Evolutionary conservation across 768 basidiomycete species (phyloP).

Genomic region (Stropharia rugosoannulata): DNA sequence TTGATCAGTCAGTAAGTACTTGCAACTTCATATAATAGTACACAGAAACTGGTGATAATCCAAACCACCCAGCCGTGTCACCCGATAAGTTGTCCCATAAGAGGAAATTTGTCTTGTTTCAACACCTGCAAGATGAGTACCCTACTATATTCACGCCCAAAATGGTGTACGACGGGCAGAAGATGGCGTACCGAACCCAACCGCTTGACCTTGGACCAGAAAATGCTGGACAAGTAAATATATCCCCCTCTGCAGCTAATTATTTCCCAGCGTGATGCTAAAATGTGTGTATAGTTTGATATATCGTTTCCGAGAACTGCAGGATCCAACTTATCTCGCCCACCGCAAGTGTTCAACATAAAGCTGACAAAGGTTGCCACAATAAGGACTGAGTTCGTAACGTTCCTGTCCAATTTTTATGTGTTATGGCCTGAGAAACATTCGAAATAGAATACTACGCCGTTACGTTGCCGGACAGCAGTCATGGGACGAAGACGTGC

Average conservation of each 20-base stretch:
- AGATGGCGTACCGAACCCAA: constrained; percentile 64
- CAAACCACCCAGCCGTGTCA: constrained; percentile 45
- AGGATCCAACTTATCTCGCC: constrained; percentile 35
- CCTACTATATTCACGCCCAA: constrained; percentile 70
- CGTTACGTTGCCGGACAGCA: constrained; percentile 61
- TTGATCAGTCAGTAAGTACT: constrained; percentile 39
- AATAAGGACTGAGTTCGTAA: constrained; percentile 28
- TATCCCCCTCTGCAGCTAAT: neutral
- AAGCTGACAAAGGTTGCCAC: constrained; percentile 53
- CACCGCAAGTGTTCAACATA: constrained; percentile 66
- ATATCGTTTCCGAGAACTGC: constrained; percentile 47
- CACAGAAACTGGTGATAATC: neutral
- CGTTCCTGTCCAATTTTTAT: neutral
- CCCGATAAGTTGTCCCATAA: constrained; percentile 68
- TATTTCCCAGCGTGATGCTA: too few species aligned
- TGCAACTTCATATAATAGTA: neutral
- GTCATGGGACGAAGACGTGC: constrained; percentile 58
- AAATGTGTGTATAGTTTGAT: constrained; percentile 47
- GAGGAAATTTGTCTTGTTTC: constrained; percentile 69
- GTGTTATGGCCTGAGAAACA: neutral
- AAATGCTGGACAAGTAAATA: constrained; percentile 47
- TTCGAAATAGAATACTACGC: constrained; percentile 45
- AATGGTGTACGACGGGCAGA: constrained; percentile 76
- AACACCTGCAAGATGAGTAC: constrained; percentile 55
- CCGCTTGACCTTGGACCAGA: constrained; percentile 54